Percentiles rank a stretch among this genome's conserved stretches.
Evolutionary conservation across 345 rosid species (phyloP).

Genomic region (Lumnitzera racemosa): DNA sequence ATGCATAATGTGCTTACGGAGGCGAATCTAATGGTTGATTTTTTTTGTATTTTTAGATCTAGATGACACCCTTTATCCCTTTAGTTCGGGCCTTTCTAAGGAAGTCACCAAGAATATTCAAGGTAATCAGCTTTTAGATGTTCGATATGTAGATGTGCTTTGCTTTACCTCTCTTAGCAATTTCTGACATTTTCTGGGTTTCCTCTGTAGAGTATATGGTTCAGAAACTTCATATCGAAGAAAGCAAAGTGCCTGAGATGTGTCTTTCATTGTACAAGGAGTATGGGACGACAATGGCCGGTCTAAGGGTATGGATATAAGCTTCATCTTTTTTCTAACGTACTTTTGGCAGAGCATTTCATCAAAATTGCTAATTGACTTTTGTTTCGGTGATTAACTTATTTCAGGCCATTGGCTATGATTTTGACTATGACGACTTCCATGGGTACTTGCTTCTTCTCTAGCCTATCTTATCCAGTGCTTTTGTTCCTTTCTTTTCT

Average conservation of each 20-base stretch:
- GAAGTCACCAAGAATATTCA: constrained; percentile 56
- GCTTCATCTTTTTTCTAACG: neutral
- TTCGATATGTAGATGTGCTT: neutral
- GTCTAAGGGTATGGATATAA: constrained; percentile 56
- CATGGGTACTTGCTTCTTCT: constrained; percentile 43
- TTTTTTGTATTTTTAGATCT: constrained; percentile 30
- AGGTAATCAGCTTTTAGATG: constrained; percentile 30
- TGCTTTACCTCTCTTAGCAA: constrained; percentile 4
- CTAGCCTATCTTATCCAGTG: neutral
- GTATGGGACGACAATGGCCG: constrained; percentile 98
- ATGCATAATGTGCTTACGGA: neutral
- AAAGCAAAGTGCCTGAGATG: constrained; percentile 49
- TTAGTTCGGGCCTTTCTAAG: constrained; percentile 58
- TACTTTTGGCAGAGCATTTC: neutral
- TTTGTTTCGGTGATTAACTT: neutral
- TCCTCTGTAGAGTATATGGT: constrained; percentile 60
- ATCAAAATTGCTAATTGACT: neutral
- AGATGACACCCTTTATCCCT: constrained; percentile 86
- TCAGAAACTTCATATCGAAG: constrained; percentile 54
- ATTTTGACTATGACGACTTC: constrained; percentile 72
- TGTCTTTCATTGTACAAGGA: constrained; percentile 61
- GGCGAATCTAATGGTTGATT: neutral
- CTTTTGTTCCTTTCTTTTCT: neutral
- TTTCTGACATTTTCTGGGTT: neutral
- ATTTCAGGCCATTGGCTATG: constrained; percentile 75